These are phyloP conservation scores for Vigna trinervia DNA, from an alignment of 306 rosid genomes.

Conservation along the genomic window DNA sequence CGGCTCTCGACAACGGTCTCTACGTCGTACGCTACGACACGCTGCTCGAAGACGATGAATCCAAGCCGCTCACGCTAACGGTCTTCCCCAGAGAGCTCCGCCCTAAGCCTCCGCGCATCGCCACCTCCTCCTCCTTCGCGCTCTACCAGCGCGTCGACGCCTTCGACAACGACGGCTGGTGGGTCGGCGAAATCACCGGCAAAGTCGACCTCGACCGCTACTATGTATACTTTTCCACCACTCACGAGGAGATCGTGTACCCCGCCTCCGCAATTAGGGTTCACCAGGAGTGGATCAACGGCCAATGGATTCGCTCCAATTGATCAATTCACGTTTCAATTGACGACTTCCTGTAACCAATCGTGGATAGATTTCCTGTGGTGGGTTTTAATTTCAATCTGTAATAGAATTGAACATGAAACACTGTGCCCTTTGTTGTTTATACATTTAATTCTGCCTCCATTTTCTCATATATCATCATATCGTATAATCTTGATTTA, in stretches of 20 bases:
- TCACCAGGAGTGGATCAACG: conserved; percentile 45
- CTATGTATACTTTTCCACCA: conserved; percentile 30
- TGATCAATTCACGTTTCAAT: not conserved
- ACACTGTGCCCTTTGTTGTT: no score
- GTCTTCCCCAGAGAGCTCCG: conserved; percentile 45
- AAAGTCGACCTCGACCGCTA: not conserved
- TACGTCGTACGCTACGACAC: conserved; percentile 47
- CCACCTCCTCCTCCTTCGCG: not conserved
- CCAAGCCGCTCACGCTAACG: conserved; percentile 8
- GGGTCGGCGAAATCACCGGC: conserved; percentile 50
- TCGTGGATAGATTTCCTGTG: no score
- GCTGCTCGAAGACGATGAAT: conserved; percentile 43
- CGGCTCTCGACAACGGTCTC: conserved; percentile 1
- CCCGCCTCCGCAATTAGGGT: conserved; percentile 33
- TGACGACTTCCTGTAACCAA: not conserved
- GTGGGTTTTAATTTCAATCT: no score
- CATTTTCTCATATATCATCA: no score
- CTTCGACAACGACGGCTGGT: conserved; percentile 63
- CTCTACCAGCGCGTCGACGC: conserved; percentile 52
- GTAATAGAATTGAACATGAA: no score
- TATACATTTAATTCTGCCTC: no score
- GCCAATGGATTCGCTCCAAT: conserved; percentile 41
- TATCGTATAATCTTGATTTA: no score
- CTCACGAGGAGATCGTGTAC: conserved; percentile 20
- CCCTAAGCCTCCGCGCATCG: conserved; percentile 39